Evolutionary conservation across 441 rosid species (phyloP).

Genomic region (Croton laevigatus): DNA sequence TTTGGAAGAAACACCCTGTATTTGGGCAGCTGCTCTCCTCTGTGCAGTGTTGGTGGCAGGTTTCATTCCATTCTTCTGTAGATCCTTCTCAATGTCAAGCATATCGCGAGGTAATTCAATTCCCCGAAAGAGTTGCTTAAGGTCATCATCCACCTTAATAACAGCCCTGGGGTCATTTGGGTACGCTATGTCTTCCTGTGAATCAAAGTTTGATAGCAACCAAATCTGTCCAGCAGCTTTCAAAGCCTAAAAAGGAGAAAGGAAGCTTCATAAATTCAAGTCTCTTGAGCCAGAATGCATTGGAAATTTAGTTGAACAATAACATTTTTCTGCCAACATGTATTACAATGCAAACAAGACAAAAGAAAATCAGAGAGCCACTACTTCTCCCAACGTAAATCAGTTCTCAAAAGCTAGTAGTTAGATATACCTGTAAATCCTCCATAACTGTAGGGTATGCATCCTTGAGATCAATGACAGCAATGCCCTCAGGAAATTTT

Average conservation of each 20-base stretch:
- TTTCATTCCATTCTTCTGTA: slow-evolving; percentile 75
- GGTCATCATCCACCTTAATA: slow-evolving; percentile 68
- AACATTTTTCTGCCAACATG: background rate
- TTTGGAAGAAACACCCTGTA: slow-evolving; percentile 54
- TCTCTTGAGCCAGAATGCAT: too few relatives aligned
- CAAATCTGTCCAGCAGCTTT: slow-evolving; percentile 66
- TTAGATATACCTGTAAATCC: slow-evolving; percentile 64
- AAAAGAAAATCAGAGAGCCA: too few relatives aligned
- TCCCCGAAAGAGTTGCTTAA: slow-evolving; percentile 56
- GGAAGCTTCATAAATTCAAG: too few relatives aligned
- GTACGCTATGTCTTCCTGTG: slow-evolving; percentile 76
- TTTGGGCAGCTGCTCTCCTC: slow-evolving; percentile 81
- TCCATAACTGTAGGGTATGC: slow-evolving; percentile 78
- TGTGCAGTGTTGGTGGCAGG: slow-evolving; percentile 73
- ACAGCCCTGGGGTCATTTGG: slow-evolving; percentile 69
- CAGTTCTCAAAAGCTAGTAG: too few relatives aligned
- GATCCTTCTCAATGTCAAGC: slow-evolving; percentile 83
- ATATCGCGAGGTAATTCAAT: slow-evolving; percentile 70
- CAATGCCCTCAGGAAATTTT: slow-evolving; percentile 67
- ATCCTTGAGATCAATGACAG: slow-evolving; percentile 77
- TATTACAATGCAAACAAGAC: too few relatives aligned
- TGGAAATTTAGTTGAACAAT: background rate
- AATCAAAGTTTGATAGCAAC: slow-evolving; percentile 65
- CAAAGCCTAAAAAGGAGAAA: slow-evolving; percentile 39
- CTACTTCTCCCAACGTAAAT: too few relatives aligned